These are phyloP conservation scores for Dipodascus geniculatus DNA, from an alignment of 805 yeast genomes.

Conservation along the genomic window DNA sequence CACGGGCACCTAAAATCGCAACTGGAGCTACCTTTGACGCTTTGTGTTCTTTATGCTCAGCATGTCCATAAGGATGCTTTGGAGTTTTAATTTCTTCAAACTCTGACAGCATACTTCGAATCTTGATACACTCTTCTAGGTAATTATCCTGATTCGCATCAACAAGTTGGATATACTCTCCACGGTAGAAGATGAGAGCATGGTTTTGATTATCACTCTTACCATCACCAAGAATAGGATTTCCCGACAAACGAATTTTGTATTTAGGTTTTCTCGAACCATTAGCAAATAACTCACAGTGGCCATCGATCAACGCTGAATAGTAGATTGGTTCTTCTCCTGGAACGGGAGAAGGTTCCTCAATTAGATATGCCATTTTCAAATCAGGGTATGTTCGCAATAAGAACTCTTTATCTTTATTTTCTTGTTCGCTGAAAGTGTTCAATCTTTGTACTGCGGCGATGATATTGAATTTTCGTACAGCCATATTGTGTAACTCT, in stretches of 20 bases:
- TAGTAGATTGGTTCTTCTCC: conserved; percentile 24
- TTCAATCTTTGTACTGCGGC: conserved; percentile 81
- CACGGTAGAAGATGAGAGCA: conserved; percentile 61
- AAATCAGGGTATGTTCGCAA: conserved; percentile 77
- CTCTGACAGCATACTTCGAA: conserved; percentile 62
- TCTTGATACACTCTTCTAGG: conserved; percentile 70
- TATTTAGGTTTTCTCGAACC: conserved; percentile 53
- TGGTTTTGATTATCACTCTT: conserved; percentile 77
- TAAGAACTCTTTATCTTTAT: conserved; percentile 71
- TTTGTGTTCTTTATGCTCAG: conserved; percentile 30
- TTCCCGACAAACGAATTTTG: conserved; percentile 57
- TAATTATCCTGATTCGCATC: conserved; percentile 83
- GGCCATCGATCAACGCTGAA: conserved; percentile 62
- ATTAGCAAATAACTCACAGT: conserved; percentile 45
- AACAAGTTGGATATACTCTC: conserved; percentile 68
- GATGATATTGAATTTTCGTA: conserved; percentile 69
- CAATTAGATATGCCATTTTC: conserved; percentile 29
- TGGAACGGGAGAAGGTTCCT: conserved; percentile 25
- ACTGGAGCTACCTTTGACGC: conserved; percentile 41
- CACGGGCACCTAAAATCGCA: conserved; percentile 76
- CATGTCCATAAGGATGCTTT: conserved; percentile 10
- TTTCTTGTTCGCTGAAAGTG: conserved; percentile 63
- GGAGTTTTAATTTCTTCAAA: conserved; percentile 42
- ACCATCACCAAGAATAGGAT: conserved; percentile 78
- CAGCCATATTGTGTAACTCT: conserved; percentile 48